Conservation (phyloP, 352 stramenopile species). For the Aphanomyces euteiches region DNA sequence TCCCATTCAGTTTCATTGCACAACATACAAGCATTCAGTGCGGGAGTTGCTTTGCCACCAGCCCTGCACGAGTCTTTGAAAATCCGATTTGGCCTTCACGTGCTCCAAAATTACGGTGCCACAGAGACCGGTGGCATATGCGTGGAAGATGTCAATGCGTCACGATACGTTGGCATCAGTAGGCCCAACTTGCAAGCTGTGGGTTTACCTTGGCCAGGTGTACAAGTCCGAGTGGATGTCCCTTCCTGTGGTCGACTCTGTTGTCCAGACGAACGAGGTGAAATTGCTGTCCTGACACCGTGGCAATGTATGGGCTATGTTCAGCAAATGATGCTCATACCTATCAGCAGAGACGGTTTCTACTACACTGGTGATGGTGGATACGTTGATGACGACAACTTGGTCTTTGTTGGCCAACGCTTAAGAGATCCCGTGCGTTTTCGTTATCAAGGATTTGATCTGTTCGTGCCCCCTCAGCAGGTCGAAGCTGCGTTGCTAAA, state of each 20-base stretch:
- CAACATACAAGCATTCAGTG: conserved; percentile 68
- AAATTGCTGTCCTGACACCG: conserved; percentile 72
- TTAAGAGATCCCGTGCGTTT: conserved; percentile 59
- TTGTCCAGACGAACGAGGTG: conserved; percentile 34
- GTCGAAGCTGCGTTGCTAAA: conserved; percentile 42
- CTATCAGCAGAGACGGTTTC: conserved; percentile 39
- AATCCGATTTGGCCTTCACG: conserved; percentile 50
- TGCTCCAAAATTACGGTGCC: conserved; percentile 87
- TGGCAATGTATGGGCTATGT: conserved; percentile 81
- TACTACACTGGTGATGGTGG: conserved; percentile 66
- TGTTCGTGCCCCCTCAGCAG: conserved; percentile 33
- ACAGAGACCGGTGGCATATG: conserved; percentile 81
- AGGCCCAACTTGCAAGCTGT: conserved; percentile 27
- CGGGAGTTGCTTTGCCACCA: conserved; percentile 53
- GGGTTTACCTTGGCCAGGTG: conserved; percentile 65
- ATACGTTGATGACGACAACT: conserved; percentile 22
- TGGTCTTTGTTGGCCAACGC: conserved; percentile 50
- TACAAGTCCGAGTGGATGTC: conserved; percentile 44
- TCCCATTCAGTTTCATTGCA: conserved; percentile 39
- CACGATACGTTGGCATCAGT: no score
- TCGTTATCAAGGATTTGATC: conserved; percentile 38
- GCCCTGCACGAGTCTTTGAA: conserved; percentile 53
- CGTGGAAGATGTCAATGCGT: conserved; percentile 18
- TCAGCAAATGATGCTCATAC: conserved; percentile 39
- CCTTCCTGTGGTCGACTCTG: neutral